A percentile compares a stretch with the other conserved stretches of the same genome.
These are phyloP conservation scores for Neurospora discreta DNA, from an alignment of 495 filamentous ascomycete genomes.

Conservation along the genomic window DNA sequence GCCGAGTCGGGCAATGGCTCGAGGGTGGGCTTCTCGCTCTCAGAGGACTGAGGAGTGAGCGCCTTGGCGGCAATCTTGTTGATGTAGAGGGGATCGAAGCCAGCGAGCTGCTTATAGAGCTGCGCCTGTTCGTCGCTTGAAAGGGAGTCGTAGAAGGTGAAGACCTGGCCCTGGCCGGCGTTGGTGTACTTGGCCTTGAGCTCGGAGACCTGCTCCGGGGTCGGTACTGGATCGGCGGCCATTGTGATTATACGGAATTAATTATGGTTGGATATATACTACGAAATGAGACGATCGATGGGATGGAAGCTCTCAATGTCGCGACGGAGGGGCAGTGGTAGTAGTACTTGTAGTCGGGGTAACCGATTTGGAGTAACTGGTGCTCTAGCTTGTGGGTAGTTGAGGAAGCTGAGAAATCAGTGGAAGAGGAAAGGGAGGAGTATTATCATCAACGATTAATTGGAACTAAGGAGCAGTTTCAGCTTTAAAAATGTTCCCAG, in stretches of 20 bases:
- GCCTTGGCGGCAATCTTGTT: constrained; percentile 75
- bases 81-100: constrained; percentile 71
- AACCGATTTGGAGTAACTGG: neutral
- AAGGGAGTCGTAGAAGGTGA: constrained; percentile 80
- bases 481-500: neutral
- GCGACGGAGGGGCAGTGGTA: neutral
- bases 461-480: neutral
- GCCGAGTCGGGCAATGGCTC: constrained; percentile 87
- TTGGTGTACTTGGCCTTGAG: constrained; percentile 68
- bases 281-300: neutral
- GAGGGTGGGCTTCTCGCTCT: constrained; percentile 42
- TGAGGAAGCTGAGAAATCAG: neutral
- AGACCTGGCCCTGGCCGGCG: constrained; percentile 80
- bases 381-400: neutral
- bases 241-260: neutral
- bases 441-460: neutral
- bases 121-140: constrained; percentile 56
- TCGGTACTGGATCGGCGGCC: constrained; percentile 30
- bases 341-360: neutral
- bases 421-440: neutral
- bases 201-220: constrained; percentile 56
- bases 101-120: constrained; percentile 70
- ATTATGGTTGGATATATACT: neutral
- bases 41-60: constrained; percentile 55
- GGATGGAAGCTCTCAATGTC: neutral